These are phyloP conservation scores for Mucor mucedo DNA, from an alignment of 371 early-diverging fungal species.

Conservation along the genomic window DNA sequence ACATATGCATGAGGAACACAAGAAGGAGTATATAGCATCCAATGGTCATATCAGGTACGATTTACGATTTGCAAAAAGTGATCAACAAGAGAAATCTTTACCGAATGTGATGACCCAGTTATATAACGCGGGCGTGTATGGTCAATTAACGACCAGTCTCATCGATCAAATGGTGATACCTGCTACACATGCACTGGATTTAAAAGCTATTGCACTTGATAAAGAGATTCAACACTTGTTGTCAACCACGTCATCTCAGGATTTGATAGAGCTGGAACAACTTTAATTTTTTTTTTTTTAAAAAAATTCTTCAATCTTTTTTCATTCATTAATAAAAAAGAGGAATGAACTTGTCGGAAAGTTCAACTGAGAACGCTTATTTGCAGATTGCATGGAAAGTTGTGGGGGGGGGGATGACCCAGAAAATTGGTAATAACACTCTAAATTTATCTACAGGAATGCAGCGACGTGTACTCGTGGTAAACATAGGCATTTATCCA, in stretches of 20 bases:
- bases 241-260: not conserved
- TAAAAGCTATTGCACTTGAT: constrained; percentile 25
- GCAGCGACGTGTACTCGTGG: constrained; percentile 6
- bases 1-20: constrained; percentile 58
- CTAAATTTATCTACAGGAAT: constrained; percentile 4
- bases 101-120: constrained; percentile 49
- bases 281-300: not conserved
- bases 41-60: constrained; percentile 11
- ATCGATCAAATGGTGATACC: constrained; percentile 66
- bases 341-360: too few relatives aligned
- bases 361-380: too few relatives aligned
- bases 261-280: not conserved
- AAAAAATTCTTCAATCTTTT: too few relatives aligned
- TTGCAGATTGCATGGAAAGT: too few relatives aligned
- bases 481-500: not conserved
- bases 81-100: constrained; percentile 1
- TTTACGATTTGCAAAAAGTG: constrained; percentile 1
- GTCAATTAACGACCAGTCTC: constrained; percentile 54
- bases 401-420: too few relatives aligned
- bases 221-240: constrained; percentile 29
- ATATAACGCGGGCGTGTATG: constrained; percentile 65
- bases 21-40: constrained; percentile 37
- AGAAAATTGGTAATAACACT: too few relatives aligned
- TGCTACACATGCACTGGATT: constrained; percentile 47
- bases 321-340: not conserved